These are phyloP conservation scores for Choiromyces venosus DNA, from an alignment of 495 filamentous ascomycete species.

Conservation along the genomic window DNA sequence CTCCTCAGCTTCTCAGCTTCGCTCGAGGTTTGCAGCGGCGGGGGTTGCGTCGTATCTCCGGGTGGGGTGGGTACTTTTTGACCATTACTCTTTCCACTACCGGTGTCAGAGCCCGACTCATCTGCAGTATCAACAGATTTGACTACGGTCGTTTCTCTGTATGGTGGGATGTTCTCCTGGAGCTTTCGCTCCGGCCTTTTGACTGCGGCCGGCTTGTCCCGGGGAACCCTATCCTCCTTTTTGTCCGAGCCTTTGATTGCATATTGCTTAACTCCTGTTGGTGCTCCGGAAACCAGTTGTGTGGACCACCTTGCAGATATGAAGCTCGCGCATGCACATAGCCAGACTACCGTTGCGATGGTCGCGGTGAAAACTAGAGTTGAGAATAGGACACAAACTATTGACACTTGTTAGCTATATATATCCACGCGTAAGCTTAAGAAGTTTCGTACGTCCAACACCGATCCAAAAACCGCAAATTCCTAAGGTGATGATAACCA, in stretches of 20 bases:
- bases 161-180: neutral
- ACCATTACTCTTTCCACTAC: neutral
- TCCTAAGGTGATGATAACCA: constrained; percentile 23
- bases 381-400: constrained; percentile 32
- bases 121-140: neutral
- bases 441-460: constrained; percentile 17
- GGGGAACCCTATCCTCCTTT: neutral
- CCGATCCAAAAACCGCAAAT: constrained; percentile 31
- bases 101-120: neutral
- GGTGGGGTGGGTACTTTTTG: neutral
- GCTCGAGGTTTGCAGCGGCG: neutral
- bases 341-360: constrained; percentile 27
- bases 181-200: neutral
- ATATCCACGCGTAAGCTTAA: neutral
- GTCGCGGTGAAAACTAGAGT: constrained; percentile 24
- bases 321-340: constrained; percentile 15
- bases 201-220: neutral
- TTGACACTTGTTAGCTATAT: constrained; percentile 7
- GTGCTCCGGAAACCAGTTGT: neutral
- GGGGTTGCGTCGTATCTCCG: neutral
- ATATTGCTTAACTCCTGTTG: neutral
- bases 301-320: constrained; percentile 14
- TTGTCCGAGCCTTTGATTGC: neutral
- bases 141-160: neutral
- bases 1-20: constrained; percentile 30